These are phyloP conservation scores for Coprinellus aureogranulatus DNA, from an alignment of 768 basidiomycete species.

Conservation along the genomic window DNA sequence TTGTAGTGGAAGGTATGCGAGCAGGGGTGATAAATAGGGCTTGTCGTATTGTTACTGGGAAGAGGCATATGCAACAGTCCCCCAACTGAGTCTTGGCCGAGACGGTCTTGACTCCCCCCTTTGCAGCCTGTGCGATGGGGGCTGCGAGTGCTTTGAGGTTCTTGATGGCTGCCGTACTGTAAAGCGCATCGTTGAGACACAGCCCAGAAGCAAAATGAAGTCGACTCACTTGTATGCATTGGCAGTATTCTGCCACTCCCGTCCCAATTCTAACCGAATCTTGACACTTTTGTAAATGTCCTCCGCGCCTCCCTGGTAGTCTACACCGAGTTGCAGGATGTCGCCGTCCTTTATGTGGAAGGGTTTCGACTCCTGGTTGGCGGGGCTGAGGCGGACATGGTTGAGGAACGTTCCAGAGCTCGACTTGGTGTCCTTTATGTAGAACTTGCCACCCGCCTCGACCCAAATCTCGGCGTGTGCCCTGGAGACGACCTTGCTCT, in stretches of 20 bases:
- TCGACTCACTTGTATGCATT: slow-evolving; percentile 87
- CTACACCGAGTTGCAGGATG: slow-evolving; percentile 91
- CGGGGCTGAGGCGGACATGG: slow-evolving; percentile 83
- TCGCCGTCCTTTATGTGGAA: slow-evolving; percentile 88
- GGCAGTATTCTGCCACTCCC: slow-evolving; percentile 86
- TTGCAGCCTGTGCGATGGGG: slow-evolving; percentile 20
- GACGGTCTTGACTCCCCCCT: slow-evolving; percentile 5
- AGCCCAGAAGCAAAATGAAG: slow-evolving; percentile 11
- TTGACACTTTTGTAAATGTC: slow-evolving; percentile 97
- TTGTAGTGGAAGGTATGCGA: slow-evolving; percentile 97
- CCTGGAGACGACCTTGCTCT: slow-evolving; percentile 91
- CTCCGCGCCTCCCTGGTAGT: slow-evolving; percentile 96
- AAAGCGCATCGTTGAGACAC: slow-evolving; percentile 4
- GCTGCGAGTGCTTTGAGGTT: slow-evolving; percentile 74
- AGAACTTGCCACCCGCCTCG: slow-evolving; percentile 67
- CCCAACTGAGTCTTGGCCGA: slow-evolving; percentile 29
- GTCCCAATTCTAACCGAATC: slow-evolving; percentile 83
- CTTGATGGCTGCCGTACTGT: slow-evolving; percentile 65
- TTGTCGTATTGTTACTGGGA: slow-evolving; percentile 90
- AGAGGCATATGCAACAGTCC: slow-evolving; percentile 93
- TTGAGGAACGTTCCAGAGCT: slow-evolving; percentile 94
- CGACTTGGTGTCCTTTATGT: slow-evolving; percentile 85
- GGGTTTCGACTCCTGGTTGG: slow-evolving; percentile 76
- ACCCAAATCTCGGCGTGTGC: slow-evolving; percentile 95
- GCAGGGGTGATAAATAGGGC: slow-evolving; percentile 98